Evolutionary conservation across 495 filamentous ascomycete genomes (phyloP), one percentile per base, ranked within the genome.

Genomic region (Astrothelium macrocarpum): DNA sequence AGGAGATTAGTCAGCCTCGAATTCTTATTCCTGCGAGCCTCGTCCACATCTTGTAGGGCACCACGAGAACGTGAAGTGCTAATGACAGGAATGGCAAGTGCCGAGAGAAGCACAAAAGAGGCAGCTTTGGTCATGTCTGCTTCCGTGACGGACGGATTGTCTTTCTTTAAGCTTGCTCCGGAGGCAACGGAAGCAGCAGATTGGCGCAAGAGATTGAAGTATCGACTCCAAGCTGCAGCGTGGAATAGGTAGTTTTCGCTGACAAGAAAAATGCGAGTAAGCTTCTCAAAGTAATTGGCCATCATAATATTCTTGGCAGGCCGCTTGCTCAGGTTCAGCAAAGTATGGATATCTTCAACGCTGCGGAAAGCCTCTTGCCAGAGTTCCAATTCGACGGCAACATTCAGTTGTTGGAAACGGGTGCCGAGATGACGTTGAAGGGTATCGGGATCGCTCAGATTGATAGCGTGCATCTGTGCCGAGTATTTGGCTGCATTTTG

Each of bases 281-380:
- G 84, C 78, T 97, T 96, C 82, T 98, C 95, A 78, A 97, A 98
- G 84, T 98, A 98, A 79, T 97, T 98, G 75, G 95, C 94, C 94
- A 98, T 98, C 92, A 97, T 97, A 67, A 96, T 82, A 75, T 97
- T 96, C 87, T 97, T 97, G n/a, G 94, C 88, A 43, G 91, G 92
- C 59, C 93, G 89, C 84, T 98, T 98, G 90, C 94, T 97, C 65
- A 97, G 84, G 81, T 87, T 97, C 67, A 98, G 84, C 64, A 98
- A 85, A n/a, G 90, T 96, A 78, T 98, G 94, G 69, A 97, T 98
- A 77, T 98, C 94, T 76, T 98, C 94, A 60, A 98, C 91, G 72
- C 91, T 96, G 70, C 92, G 87, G 85, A 98, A 98, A 65, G 94
- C 94, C 79, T 98, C 94, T 77, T 98, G 94, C 95, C 94, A 98